Evolutionary conservation across 371 early-diverging fungal genomes (phyloP).

Genomic region (Smittium mucronatum): DNA sequence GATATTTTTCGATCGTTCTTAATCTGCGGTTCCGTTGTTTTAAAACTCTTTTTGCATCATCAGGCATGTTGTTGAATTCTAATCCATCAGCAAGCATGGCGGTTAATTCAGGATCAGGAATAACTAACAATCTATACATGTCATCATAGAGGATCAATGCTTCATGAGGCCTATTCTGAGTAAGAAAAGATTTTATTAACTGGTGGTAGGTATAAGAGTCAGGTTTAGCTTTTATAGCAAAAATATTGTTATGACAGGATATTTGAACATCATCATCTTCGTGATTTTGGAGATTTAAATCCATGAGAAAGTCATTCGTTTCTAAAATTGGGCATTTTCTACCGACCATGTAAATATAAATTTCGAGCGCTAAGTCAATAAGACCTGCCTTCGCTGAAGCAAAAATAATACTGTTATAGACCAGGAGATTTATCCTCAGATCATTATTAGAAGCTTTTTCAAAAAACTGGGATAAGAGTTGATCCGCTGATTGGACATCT

Average conservation of each 20-base stretch:
- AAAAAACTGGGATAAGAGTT: not conserved
- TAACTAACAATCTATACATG: not conserved
- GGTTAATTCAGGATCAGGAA: not conserved
- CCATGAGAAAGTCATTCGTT: not conserved
- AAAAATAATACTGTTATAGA: not conserved
- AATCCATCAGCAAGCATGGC: slow-evolving; percentile 5
- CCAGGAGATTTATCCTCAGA: not conserved
- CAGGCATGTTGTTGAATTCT: not conserved
- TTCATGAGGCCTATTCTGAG: not conserved
- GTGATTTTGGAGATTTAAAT: not conserved
- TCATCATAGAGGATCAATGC: slow-evolving; percentile 8
- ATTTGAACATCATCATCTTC: not conserved
- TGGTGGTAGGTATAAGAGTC: not conserved
- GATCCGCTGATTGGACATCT: not conserved
- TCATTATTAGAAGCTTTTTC: not conserved
- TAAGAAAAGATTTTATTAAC: slow-evolving; percentile 1
- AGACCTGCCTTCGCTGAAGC: not conserved
- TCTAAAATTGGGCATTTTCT: not conserved
- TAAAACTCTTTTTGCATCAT: not conserved
- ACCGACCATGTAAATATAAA: slow-evolving; percentile 10
- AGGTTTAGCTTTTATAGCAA: not conserved
- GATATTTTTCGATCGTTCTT: not conserved
- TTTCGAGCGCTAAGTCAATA: slow-evolving; percentile 7
- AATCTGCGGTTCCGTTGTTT: not conserved
- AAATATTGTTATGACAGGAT: not conserved